A percentile compares a stretch with the other conserved stretches of the same genome.
These are phyloP conservation scores for Populus hybrid DNA, from an alignment of 441 rosid species.

Conservation along the genomic window DNA sequence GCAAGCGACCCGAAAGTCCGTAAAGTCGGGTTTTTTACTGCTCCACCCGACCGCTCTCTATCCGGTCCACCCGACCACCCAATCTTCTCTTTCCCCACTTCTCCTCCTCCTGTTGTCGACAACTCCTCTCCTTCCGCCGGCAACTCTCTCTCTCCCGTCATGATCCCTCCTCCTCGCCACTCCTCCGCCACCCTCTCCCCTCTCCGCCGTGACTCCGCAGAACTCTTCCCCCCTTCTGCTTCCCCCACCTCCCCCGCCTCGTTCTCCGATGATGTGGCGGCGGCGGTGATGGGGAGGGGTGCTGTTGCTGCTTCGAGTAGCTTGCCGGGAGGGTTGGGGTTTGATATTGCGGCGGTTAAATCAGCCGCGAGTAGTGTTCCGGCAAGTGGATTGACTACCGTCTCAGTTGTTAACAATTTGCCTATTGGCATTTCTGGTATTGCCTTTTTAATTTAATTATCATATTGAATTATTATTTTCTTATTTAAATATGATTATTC, in stretches of 20 bases:
- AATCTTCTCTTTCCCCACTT: conserved; percentile 23
- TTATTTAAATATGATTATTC: not conserved
- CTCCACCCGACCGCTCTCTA: conserved; percentile 38
- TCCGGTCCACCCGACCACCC: conserved; percentile 44
- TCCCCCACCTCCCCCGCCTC: conserved; percentile 37
- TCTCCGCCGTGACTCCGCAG: conserved; percentile 45
- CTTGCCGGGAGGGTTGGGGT: conserved; percentile 45
- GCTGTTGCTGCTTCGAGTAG: conserved; percentile 40
- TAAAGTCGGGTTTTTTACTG: conserved; percentile 79
- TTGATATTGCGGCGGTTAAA: conserved; percentile 28
- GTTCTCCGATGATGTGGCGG: conserved; percentile 19
- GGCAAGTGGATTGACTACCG: conserved; percentile 65
- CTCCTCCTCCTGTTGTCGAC: conserved; percentile 34
- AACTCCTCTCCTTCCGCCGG: conserved; percentile 60
- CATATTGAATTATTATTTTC: not conserved
- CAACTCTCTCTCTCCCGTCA: conserved; percentile 63
- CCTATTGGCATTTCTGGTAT: conserved; percentile 60
- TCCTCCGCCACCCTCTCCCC: conserved; percentile 49
- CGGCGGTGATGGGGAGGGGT: conserved; percentile 17
- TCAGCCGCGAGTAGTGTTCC: conserved; percentile 55
- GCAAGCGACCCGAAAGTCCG: conserved; percentile 85
- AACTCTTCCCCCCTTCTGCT: conserved; percentile 16
- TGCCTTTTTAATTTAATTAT: not conserved
- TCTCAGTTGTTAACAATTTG: conserved; percentile 53
- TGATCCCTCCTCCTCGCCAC: conserved; percentile 81